phyloP scores from a whole-genome alignment of 2,329 filamentous ascomycete species.

The Colletotrichum sidae region DNA sequence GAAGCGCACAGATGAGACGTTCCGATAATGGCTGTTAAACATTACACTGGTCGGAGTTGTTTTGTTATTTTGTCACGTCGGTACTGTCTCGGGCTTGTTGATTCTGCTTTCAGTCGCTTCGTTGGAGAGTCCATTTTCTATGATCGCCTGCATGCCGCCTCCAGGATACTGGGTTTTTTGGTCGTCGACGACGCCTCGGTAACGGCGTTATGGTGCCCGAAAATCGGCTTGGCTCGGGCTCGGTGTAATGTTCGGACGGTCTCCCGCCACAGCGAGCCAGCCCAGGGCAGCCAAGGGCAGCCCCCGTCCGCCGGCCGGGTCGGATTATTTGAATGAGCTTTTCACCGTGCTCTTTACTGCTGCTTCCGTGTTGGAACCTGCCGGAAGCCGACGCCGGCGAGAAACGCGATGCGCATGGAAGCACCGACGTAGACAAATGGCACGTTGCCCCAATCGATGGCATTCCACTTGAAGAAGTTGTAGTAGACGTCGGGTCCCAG shows the following conservation, averaged over 20 bases:
- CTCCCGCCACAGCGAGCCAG: slow-evolving; percentile 1
- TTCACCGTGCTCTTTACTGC: slow-evolving; percentile 12
- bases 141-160: background rate
- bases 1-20: background rate
- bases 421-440: slow-evolving; percentile 77
- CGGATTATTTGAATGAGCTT: slow-evolving; percentile 1
- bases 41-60: background rate
- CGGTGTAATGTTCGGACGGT: slow-evolving; percentile 32
- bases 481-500: slow-evolving; percentile 74
- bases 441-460: slow-evolving; percentile 76
- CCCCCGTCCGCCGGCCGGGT: slow-evolving; percentile 4
- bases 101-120: background rate
- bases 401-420: slow-evolving; percentile 67
- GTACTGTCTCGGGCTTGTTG: slow-evolving; percentile 33
- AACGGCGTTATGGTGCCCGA: slow-evolving; percentile 20
- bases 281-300: too few species aligned
- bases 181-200: slow-evolving; percentile 5
- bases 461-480: slow-evolving; percentile 71
- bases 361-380: slow-evolving; percentile 35
- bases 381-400: slow-evolving; percentile 65
- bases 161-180: background rate
- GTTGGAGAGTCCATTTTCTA: background rate
- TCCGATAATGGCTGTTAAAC: background rate
- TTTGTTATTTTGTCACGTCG: slow-evolving; percentile 18
- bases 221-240: slow-evolving; percentile 23